Evolutionary conservation across 805 yeast genomes (phyloP).

Genomic region (Kluyveromyces starmeri): DNA sequence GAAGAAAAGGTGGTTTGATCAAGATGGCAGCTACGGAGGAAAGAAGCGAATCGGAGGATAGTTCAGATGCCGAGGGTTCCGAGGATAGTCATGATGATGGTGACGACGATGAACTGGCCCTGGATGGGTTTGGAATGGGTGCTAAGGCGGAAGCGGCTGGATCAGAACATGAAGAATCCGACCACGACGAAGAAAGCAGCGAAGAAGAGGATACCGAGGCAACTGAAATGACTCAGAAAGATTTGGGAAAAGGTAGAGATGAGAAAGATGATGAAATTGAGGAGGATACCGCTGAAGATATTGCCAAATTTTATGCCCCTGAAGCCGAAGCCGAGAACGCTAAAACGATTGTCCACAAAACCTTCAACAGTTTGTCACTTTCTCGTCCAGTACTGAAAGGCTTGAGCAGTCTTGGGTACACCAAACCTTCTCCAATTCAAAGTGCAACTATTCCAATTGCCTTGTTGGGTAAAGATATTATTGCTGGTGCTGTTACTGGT

Average conservation of each 20-base stretch:
- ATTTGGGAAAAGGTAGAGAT: slow-evolving; percentile 24
- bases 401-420: slow-evolving; percentile 67
- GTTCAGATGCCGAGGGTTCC: slow-evolving; percentile 26
- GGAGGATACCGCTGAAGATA: slow-evolving; percentile 58
- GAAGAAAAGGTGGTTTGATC: slow-evolving; percentile 73
- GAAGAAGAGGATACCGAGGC: slow-evolving; percentile 20
- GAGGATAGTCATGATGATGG: slow-evolving; percentile 27
- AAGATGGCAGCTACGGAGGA: slow-evolving; percentile 44
- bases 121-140: slow-evolving; percentile 33
- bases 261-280: slow-evolving; percentile 20
- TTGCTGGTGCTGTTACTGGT: slow-evolving; percentile 99
- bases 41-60: slow-evolving; percentile 34
- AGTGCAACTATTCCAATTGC: slow-evolving; percentile 91
- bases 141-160: slow-evolving; percentile 12
- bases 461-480: slow-evolving; percentile 86
- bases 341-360: slow-evolving; percentile 43
- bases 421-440: slow-evolving; percentile 91
- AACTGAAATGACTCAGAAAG: slow-evolving; percentile 21
- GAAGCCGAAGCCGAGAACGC: slow-evolving; percentile 45
- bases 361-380: slow-evolving; percentile 68
- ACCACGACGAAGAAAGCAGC: slow-evolving; percentile 24
- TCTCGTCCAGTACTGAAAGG: slow-evolving; percentile 90
- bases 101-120: slow-evolving; percentile 31
- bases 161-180: slow-evolving; percentile 25
- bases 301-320: slow-evolving; percentile 67